Conservation (phyloP, 371 early-diverging fungal species). For the Parasitella parasitica region DNA sequence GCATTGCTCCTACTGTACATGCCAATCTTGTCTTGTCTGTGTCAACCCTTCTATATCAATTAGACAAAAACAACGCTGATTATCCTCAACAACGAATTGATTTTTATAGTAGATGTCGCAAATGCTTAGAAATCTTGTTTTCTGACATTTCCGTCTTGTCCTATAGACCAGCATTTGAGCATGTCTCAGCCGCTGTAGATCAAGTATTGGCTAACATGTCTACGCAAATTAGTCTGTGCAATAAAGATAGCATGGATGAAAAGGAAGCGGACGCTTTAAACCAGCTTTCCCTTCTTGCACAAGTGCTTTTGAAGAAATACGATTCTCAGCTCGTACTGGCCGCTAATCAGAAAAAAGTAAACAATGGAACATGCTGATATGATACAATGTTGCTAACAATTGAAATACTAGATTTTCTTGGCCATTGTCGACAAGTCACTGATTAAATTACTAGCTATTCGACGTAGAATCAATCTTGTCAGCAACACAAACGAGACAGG, state of each 20-base stretch:
- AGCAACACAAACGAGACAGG: background rate
- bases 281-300: slow-evolving; percentile 12
- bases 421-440: slow-evolving; percentile 32
- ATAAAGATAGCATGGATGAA: background rate
- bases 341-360: slow-evolving; percentile 45
- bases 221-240: slow-evolving; percentile 9
- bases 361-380: no score
- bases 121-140: slow-evolving; percentile 23
- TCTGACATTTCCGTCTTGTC: slow-evolving; percentile 26
- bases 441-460: slow-evolving; percentile 16
- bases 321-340: slow-evolving; percentile 32
- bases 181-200: slow-evolving; percentile 31
- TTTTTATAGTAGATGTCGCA: slow-evolving; percentile 4
- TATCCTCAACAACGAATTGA: background rate
- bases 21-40: slow-evolving; percentile 25
- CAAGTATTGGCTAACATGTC: slow-evolving; percentile 16
- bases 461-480: slow-evolving; percentile 15
- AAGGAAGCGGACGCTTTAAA: slow-evolving; percentile 4
- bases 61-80: slow-evolving; percentile 11
- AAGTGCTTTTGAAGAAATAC: slow-evolving; percentile 22
- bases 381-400: no score
- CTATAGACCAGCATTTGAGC: slow-evolving; percentile 44
- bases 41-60: slow-evolving; percentile 22
- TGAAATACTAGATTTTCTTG: slow-evolving; percentile 30
- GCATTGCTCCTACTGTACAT: slow-evolving; percentile 28